A percentile compares a stretch with the other conserved stretches of the same genome.
Evolutionary conservation across 495 filamentous ascomycete genomes (phyloP).

Genomic region (Haplographium delicatum): DNA sequence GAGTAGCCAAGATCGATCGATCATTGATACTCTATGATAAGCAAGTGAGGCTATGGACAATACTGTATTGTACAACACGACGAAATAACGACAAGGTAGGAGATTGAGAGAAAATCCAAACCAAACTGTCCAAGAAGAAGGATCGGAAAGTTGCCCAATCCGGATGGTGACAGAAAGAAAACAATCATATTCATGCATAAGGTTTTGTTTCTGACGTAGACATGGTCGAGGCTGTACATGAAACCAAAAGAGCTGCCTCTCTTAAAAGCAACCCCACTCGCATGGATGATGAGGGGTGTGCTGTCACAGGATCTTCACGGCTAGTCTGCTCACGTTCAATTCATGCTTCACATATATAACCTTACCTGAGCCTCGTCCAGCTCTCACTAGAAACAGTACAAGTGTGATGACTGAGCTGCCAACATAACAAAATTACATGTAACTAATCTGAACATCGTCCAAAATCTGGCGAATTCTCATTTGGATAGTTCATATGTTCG

Average conservation of each 20-base stretch:
- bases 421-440: no score
- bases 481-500: no score
- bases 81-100: no score
- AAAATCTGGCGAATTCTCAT: no score
- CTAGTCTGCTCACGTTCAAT: not conserved
- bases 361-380: no score
- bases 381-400: no score
- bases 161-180: not conserved
- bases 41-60: not conserved
- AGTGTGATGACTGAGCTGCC: no score
- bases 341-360: not conserved
- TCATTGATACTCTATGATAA: no score
- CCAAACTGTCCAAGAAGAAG: no score
- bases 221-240: conserved; percentile 5
- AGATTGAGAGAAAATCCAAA: no score
- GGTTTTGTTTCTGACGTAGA: conserved; percentile 11
- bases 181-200: conserved; percentile 5
- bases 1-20: not conserved
- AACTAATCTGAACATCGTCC: no score
- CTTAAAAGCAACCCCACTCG: conserved; percentile 10
- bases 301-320: conserved; percentile 8
- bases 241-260: conserved; percentile 9
- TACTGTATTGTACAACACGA: not conserved
- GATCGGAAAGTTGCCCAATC: not conserved
- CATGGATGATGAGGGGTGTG: conserved; percentile 14